A percentile compares a stretch with the other conserved stretches of the same genome.
phyloP scores from a whole-genome alignment of 2,329 filamentous ascomycete species.

The Gaeumannomyces tritici region DNA sequence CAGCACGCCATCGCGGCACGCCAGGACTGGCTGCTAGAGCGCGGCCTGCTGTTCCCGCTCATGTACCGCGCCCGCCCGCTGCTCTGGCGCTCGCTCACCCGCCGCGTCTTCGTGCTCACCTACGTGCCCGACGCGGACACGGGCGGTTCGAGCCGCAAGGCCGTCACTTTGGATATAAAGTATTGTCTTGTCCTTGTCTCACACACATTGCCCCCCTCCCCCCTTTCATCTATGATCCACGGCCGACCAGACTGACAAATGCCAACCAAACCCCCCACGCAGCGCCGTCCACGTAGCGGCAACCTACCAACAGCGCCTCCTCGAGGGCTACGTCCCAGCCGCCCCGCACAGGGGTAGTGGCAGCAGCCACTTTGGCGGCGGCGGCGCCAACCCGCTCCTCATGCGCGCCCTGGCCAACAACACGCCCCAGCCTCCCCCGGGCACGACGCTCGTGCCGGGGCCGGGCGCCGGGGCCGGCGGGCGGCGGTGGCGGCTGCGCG shows the following conservation, averaged over 20 bases:
- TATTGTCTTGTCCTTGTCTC: not conserved
- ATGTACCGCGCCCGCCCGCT: conserved; percentile 70
- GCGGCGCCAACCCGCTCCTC: conserved; percentile 32
- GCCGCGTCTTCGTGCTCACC: conserved; percentile 68
- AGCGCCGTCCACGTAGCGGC: conserved; percentile 33
- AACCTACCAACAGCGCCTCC: conserved; percentile 31
- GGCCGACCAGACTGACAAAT: not conserved
- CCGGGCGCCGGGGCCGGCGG: conserved; percentile 34
- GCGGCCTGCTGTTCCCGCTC: conserved; percentile 66
- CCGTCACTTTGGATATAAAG: conserved; percentile 63
- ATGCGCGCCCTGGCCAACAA: conserved; percentile 39
- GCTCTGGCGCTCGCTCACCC: conserved; percentile 74
- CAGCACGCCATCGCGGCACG: conserved; percentile 56
- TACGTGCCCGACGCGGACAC: conserved; percentile 44
- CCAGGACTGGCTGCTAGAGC: conserved; percentile 65
- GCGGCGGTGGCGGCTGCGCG: conserved; percentile 38
- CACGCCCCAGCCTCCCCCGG: conserved; percentile 6
- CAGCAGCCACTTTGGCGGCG: conserved; percentile 10
- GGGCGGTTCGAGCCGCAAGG: conserved; percentile 41
- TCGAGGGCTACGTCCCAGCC: conserved; percentile 46
- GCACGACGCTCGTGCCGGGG: conserved; percentile 35
- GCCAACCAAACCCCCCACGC: conserved; percentile 32
- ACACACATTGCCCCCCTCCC: no score
- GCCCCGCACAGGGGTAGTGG: not conserved
- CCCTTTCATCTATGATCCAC: no score